These are phyloP conservation scores for Agrocybe praecox DNA, from an alignment of 768 basidiomycete species.

Conservation along the genomic window DNA sequence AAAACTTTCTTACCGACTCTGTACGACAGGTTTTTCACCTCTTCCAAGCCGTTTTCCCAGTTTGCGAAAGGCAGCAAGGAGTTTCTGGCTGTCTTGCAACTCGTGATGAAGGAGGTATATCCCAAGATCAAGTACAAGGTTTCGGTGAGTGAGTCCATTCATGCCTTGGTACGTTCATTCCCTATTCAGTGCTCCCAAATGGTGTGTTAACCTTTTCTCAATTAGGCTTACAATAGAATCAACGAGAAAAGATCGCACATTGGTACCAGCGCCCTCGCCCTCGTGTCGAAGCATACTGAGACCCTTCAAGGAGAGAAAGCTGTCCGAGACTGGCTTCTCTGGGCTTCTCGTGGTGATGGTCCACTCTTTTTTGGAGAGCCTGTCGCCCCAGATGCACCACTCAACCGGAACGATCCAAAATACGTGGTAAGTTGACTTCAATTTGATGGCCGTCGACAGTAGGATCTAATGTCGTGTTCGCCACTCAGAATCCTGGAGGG, in stretches of 20 bases:
- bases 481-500: conserved; percentile 8
- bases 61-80: conserved; percentile 9
- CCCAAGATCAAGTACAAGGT: conserved; percentile 10
- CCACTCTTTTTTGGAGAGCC: conserved; percentile 18
- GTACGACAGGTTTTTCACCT: conserved; percentile 18
- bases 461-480: background rate
- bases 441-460: no score
- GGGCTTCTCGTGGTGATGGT: conserved; percentile 13
- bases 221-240: conserved; percentile 18
- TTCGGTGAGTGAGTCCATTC: conserved; percentile 1
- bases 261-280: conserved; percentile 8
- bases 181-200: background rate
- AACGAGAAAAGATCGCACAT: conserved; percentile 18
- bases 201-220: background rate
- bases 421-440: conserved; percentile 17
- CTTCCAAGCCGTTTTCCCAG: conserved; percentile 9
- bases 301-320: conserved; percentile 1
- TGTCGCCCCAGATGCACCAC: background rate
- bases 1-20: conserved; percentile 15
- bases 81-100: conserved; percentile 15
- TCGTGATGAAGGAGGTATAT: conserved; percentile 10
- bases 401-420: conserved; percentile 8
- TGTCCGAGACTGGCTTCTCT: conserved; percentile 12
- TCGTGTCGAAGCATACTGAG: conserved; percentile 6
- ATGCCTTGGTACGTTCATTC: conserved; percentile 10